phyloP scores from a whole-genome alignment of 257 asterid species.

The Jacaranda copaia region DNA sequence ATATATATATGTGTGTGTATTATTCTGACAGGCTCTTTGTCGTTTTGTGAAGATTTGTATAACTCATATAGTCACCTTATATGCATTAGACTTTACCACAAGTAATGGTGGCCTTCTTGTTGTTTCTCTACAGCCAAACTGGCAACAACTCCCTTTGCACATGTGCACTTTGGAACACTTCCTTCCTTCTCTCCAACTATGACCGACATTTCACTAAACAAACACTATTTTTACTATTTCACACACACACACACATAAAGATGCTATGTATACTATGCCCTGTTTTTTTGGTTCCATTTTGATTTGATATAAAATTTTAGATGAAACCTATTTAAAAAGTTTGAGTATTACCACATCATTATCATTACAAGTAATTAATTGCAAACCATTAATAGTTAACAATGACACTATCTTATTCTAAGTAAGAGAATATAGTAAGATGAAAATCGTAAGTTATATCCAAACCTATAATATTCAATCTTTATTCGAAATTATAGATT shows the following conservation, averaged over 20 bases:
- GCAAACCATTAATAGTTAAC: no score
- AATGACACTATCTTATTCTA: no score
- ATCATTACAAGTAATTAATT: no score
- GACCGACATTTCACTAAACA: conserved; percentile 47
- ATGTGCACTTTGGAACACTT: conserved; percentile 37
- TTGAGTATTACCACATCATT: no score
- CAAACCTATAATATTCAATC: no score
- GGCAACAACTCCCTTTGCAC: conserved; percentile 43
- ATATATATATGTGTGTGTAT: not conserved
- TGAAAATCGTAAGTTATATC: no score
- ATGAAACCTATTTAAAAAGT: no score
- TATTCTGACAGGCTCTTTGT: not conserved
- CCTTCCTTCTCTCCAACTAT: not conserved
- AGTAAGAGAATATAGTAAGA: no score
- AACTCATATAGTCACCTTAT: not conserved
- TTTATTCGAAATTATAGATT: no score
- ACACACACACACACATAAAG: not conserved
- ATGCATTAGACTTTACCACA: conserved; percentile 1
- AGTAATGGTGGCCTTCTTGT: conserved; percentile 21
- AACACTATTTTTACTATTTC: conserved; percentile 3
- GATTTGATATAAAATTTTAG: no score
- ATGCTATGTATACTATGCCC: no score
- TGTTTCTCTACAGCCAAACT: conserved; percentile 39
- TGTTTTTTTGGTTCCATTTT: no score
- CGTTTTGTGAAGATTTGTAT: conserved; percentile 5